Evolutionary conservation across 2,329 filamentous ascomycete species (phyloP).

Genomic region (Myriosclerotinia scirpicola): DNA sequence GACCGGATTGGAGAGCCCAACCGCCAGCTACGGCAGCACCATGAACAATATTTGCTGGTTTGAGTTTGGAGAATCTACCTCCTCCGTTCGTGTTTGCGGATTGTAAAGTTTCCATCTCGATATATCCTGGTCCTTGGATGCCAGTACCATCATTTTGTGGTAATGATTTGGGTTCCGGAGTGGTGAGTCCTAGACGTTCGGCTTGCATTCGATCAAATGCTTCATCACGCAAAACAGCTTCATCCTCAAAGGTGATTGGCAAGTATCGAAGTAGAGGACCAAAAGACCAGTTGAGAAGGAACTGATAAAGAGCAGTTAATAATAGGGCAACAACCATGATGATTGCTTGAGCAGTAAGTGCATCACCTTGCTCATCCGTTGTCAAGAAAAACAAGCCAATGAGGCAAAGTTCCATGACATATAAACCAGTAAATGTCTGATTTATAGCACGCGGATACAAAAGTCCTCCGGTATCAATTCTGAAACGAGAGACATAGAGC

Average conservation of each 20-base stretch:
- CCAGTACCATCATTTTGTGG: slow-evolving; percentile 36
- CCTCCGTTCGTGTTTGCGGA: slow-evolving; percentile 32
- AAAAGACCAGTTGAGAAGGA: slow-evolving; percentile 79
- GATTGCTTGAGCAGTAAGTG: slow-evolving; percentile 72
- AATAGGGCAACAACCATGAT: slow-evolving; percentile 76
- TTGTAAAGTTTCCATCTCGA: slow-evolving; percentile 50
- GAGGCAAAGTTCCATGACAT: slow-evolving; percentile 89
- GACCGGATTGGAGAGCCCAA: slow-evolving; percentile 37
- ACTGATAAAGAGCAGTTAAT: slow-evolving; percentile 75
- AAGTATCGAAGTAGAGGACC: slow-evolving; percentile 83
- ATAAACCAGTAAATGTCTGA: slow-evolving; percentile 91
- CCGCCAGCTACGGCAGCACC: slow-evolving; percentile 31
- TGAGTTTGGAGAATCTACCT: slow-evolving; percentile 34
- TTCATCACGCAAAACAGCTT: slow-evolving; percentile 86
- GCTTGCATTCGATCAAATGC: slow-evolving; percentile 81
- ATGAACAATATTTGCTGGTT: slow-evolving; percentile 36
- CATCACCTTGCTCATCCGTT: slow-evolving; percentile 52
- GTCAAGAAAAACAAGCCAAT: slow-evolving; percentile 88
- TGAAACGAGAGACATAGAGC: slow-evolving; percentile 88
- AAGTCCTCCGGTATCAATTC: slow-evolving; percentile 86
- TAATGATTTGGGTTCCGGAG: slow-evolving; percentile 47
- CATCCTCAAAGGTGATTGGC: slow-evolving; percentile 93
- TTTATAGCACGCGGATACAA: slow-evolving; percentile 92
- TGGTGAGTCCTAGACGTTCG: slow-evolving; percentile 62
- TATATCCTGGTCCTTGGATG: slow-evolving; percentile 29